phyloP scores from a whole-genome alignment of 805 yeast genomes.

The Suhomyces vadensis region DNA sequence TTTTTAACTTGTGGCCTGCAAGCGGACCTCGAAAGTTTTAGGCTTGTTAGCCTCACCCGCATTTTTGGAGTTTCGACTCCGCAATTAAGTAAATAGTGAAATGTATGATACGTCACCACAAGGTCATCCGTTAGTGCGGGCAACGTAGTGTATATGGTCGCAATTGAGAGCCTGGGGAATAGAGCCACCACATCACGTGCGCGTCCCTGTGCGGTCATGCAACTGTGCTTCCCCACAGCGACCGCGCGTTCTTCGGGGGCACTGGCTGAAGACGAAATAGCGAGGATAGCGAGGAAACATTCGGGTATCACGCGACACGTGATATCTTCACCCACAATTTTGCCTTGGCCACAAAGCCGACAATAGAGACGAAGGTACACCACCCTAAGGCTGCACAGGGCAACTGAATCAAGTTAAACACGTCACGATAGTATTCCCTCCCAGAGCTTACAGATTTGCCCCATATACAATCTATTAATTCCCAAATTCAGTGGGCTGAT shows the following conservation, averaged over 20 bases:
- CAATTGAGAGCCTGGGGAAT: neutral
- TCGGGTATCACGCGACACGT: neutral
- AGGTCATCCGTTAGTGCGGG: neutral
- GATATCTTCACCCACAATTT: constrained; percentile 1
- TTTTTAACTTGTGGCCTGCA: no score
- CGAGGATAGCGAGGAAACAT: neutral
- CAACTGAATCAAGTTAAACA: neutral
- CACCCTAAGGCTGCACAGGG: neutral
- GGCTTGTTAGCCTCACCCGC: no score
- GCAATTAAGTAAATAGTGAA: neutral
- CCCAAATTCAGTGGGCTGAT: neutral
- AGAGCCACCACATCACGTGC: neutral
- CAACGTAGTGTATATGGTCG: neutral
- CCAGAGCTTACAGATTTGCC: no score
- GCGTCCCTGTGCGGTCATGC: neutral
- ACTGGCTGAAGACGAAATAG: neutral
- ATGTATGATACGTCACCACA: constrained; percentile 1
- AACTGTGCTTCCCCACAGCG: constrained; percentile 1
- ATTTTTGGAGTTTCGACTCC: neutral
- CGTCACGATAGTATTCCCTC: neutral
- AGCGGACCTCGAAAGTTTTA: no score
- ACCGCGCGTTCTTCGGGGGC: no score
- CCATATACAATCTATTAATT: neutral
- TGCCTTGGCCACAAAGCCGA: neutral
- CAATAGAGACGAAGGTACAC: constrained; percentile 2